These are phyloP conservation scores for Aureobasidium leucospermi DNA, from an alignment of 2,329 filamentous ascomycete genomes.

Conservation along the genomic window DNA sequence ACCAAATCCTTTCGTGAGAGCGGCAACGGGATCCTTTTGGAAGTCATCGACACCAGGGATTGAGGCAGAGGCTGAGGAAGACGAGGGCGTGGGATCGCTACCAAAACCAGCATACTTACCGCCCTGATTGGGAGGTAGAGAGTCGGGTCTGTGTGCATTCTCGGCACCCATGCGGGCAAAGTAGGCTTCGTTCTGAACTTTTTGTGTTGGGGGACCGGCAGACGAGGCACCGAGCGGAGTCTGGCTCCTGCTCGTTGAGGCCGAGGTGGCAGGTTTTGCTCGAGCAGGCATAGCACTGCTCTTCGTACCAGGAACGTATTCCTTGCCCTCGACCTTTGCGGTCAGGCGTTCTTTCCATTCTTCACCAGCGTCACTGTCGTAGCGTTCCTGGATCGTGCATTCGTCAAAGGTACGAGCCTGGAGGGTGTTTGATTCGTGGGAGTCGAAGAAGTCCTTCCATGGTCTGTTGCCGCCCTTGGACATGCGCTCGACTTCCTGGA, in stretches of 20 bases:
- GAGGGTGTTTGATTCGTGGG: constrained; percentile 38
- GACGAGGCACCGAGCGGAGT: constrained; percentile 22
- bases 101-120: constrained; percentile 92
- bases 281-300: constrained; percentile 15
- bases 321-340: constrained; percentile 78
- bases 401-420: constrained; percentile 62
- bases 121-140: constrained; percentile 77
- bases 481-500: constrained; percentile 88
- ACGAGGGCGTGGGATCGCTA: constrained; percentile 56
- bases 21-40: constrained; percentile 82
- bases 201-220: constrained; percentile 32
- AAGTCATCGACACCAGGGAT: constrained; percentile 76
- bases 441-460: constrained; percentile 81
- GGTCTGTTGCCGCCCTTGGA: constrained; percentile 80
- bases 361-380: constrained; percentile 82
- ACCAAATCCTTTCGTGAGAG: constrained; percentile 84
- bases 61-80: constrained; percentile 31
- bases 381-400: constrained; percentile 82
- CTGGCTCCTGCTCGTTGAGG: constrained; percentile 22
- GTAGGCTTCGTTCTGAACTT: constrained; percentile 72
- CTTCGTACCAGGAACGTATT: constrained; percentile 63
- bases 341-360: constrained; percentile 89
- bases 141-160: constrained; percentile 68
- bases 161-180: constrained; percentile 78
- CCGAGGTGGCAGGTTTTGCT: constrained; percentile 20